phyloP scores from a whole-genome alignment of 768 basidiomycete species.

The Leccinum uliginosum region DNA sequence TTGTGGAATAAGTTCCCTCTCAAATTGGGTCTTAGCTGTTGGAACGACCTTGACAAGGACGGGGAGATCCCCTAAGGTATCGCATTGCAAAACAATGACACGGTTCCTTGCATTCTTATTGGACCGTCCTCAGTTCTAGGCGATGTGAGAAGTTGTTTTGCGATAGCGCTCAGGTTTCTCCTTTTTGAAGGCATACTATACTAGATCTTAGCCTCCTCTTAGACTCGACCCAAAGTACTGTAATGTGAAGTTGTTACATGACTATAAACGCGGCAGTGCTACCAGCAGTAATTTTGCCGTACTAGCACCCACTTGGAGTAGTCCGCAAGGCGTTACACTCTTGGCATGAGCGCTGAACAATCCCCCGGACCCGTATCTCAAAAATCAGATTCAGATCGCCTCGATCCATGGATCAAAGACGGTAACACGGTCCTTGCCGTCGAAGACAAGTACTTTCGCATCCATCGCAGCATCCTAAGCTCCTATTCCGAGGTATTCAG shows the following conservation, averaged over 20 bases:
- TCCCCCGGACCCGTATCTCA: background rate
- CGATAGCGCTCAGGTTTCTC: background rate
- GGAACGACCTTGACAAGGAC: constrained; percentile 7
- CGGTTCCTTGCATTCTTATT: background rate
- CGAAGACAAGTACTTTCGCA: constrained; percentile 3
- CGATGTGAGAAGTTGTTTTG: background rate
- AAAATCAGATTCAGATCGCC: constrained; percentile 1
- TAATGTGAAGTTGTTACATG: background rate
- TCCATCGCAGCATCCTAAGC: constrained; percentile 2
- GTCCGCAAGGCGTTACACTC: background rate
- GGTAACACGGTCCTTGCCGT: constrained; percentile 5
- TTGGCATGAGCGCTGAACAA: background rate
- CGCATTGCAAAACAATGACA: background rate
- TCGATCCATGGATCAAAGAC: constrained; percentile 6
- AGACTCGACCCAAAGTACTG: too few relatives aligned
- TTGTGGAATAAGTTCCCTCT: constrained; percentile 3
- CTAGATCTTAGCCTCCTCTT: too few relatives aligned
- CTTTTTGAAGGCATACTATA: background rate
- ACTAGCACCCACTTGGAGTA: background rate
- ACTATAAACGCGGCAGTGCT: too few relatives aligned
- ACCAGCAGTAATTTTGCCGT: too few relatives aligned
- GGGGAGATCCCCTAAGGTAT: background rate
- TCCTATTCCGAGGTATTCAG: constrained; percentile 5
- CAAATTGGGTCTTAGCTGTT: constrained; percentile 1
- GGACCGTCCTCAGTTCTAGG: background rate